phyloP scores from a whole-genome alignment of 768 basidiomycete genomes.

The Collybia sp. region DNA sequence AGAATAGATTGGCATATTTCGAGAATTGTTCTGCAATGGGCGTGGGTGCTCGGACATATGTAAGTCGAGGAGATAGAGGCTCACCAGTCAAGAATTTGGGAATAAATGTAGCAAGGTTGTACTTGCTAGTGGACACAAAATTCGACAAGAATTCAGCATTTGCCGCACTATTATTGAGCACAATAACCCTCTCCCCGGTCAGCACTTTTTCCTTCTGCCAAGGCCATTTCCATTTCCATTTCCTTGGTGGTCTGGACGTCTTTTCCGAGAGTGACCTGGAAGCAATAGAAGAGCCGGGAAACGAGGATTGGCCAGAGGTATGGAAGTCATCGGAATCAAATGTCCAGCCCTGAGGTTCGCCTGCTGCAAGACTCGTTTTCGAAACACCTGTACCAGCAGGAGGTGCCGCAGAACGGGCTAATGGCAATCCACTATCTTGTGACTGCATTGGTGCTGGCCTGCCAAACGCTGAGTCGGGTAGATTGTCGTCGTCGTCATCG shows the following conservation, averaged over 20 bases:
- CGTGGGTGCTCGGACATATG: background rate
- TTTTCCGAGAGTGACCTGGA: conserved; percentile 19
- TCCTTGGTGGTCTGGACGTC: conserved; percentile 14
- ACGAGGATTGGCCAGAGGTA: conserved; percentile 28
- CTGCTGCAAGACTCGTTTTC: conserved; percentile 36
- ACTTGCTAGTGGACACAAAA: conserved; percentile 92
- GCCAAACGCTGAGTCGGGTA: conserved; percentile 66
- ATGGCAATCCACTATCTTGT: conserved; percentile 52
- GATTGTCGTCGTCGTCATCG: conserved; percentile 76
- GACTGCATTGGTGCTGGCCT: conserved; percentile 43
- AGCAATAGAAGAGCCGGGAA: conserved; percentile 39
- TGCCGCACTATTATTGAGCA: conserved; percentile 70
- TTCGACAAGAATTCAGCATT: conserved; percentile 74
- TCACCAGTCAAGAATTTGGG: conserved; percentile 91
- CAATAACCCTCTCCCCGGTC: conserved; percentile 73
- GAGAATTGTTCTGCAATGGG: conserved; percentile 78
- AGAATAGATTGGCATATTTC: conserved; percentile 98
- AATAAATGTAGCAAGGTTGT: conserved; percentile 80
- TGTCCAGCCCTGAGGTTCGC: conserved; percentile 65
- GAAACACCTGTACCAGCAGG: conserved; percentile 55
- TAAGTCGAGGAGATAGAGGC: conserved; percentile 17
- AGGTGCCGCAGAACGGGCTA: conserved; percentile 53
- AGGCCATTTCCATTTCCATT: conserved; percentile 73
- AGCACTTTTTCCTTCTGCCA: conserved; percentile 70
- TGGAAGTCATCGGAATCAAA: conserved; percentile 65